Base-by-base conservation (phyloP, 2,329 filamentous ascomycete genomes). In the Alternaria sp. region DNA sequence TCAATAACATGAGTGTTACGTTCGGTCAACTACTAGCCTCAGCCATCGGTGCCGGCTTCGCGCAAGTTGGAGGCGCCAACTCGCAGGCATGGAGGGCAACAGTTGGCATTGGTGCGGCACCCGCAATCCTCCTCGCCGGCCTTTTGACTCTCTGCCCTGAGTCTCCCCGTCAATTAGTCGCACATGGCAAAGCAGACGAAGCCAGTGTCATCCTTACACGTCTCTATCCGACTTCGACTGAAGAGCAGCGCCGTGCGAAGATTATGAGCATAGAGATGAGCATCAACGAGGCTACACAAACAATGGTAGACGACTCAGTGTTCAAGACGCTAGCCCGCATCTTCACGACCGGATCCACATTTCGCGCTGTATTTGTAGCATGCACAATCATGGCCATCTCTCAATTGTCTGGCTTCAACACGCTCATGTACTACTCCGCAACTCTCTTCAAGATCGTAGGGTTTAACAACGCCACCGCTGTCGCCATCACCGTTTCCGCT, bases 401-500 rank as follows among this genome's bases (percentile, higher is more conserved):
- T 7, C 75, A 79, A 40, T 66, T 79, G 6, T 69, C 66, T 25
- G 77, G 78, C 16, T 79, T 79, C 71, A 96, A 97, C 79, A 93
- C 91, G 11, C 83, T 97, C 30, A 97, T 97, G 92, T 97, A 97
- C 79, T 97, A 79, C 60, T 71, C 68, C 11, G 71, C 73, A 2
- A 79, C 76, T 0, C 70, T 80, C 9, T 80, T 80, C 65, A 77
- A 74, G 32, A 84, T 93, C 32, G 85, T 97, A 1, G 90, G 90
- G 1, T 97, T 97, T 75, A 84, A 85, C 43, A 90, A 88, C 57
- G 92, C 93, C 5, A 95, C 92, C 0, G 85, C 94, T 51, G 93
- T 36, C 32, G 32, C 32, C 1, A 85, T 96, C 60, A 89, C 88
- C 32, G 32, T 36, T 16, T 92, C 93, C 0, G 83, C 89, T 44